Percentiles rank a stretch among this genome's conserved stretches.
Conservation (phyloP, 1,284 basidiomycete genomes). For the Rhodotorula mucilaginosa region DNA sequence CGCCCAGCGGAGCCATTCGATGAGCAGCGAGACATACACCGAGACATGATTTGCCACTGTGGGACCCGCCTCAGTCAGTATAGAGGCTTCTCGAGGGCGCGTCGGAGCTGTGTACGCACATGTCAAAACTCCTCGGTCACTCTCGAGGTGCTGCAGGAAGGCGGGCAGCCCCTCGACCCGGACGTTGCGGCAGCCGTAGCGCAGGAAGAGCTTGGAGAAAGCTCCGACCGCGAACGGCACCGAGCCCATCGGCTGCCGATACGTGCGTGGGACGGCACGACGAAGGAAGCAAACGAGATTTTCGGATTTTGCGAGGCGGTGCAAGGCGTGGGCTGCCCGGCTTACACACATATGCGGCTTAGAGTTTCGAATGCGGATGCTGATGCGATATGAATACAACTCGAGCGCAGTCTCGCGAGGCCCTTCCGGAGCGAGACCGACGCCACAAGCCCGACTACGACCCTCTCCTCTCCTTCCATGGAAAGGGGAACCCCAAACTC, state of each 20-base stretch:
- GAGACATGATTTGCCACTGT: slow-evolving; percentile 88
- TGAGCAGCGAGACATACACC: slow-evolving; percentile 57
- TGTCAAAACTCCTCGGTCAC: slow-evolving; percentile 70
- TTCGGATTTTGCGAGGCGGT: not conserved
- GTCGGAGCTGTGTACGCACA: slow-evolving; percentile 54
- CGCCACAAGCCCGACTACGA: no score
- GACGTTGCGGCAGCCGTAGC: slow-evolving; percentile 62
- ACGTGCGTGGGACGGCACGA: not conserved
- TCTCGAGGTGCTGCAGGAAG: slow-evolving; percentile 63
- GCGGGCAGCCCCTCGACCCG: slow-evolving; percentile 66
- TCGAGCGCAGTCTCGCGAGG: no score
- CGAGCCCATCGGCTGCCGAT: slow-evolving; percentile 18
- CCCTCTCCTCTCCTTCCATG: no score
- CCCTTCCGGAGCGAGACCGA: no score
- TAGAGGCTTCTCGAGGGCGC: no score
- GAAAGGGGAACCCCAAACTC: no score
- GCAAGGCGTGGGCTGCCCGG: no score
- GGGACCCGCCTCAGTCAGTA: slow-evolving; percentile 28
- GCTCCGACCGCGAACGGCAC: slow-evolving; percentile 35
- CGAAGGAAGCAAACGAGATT: not conserved
- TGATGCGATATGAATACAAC: no score
- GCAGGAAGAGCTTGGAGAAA: slow-evolving; percentile 71
- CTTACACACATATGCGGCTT: no score
- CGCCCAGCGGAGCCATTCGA: not conserved
- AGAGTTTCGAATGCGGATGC: no score